Evolutionary conservation across 768 basidiomycete genomes (phyloP).

Genomic region (Rhodotorula toruloides): DNA sequence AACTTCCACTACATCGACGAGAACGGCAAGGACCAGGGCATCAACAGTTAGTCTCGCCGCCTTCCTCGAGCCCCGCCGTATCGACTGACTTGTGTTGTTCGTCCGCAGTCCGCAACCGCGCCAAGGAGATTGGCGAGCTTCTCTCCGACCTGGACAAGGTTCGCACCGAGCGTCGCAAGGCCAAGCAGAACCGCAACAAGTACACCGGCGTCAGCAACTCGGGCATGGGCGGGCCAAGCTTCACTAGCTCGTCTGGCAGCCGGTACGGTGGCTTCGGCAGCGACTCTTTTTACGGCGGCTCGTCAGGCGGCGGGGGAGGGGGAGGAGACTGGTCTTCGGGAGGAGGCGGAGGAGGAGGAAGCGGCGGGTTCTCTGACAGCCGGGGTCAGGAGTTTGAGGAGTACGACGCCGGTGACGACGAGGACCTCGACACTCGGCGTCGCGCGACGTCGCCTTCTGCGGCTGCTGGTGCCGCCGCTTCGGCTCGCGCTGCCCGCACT

Average conservation of each 20-base stretch:
- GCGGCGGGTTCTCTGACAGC: constrained; percentile 53
- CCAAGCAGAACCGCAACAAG: constrained; percentile 82
- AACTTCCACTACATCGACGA: constrained; percentile 99
- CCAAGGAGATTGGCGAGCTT: constrained; percentile 85
- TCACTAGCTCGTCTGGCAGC: constrained; percentile 54
- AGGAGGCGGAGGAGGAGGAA: constrained; percentile 49
- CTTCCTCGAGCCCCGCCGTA: not conserved
- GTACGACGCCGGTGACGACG: constrained; percentile 88
- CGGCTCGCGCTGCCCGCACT: constrained; percentile 44
- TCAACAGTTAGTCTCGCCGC: constrained; percentile 65
- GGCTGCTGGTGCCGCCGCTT: constrained; percentile 39
- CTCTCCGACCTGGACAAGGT: constrained; percentile 87
- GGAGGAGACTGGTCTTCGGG: constrained; percentile 39
- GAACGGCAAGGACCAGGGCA: constrained; percentile 95
- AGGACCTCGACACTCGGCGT: constrained; percentile 53
- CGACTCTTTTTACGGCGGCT: constrained; percentile 46
- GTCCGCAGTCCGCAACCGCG: constrained; percentile 78
- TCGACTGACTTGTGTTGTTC: too few relatives aligned
- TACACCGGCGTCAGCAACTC: constrained; percentile 74
- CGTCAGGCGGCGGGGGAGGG: constrained; percentile 36
- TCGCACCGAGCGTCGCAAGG: constrained; percentile 80
- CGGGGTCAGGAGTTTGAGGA: constrained; percentile 66
- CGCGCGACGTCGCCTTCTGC: not conserved
- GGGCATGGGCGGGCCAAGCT: constrained; percentile 51
- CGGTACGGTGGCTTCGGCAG: constrained; percentile 68